These are phyloP conservation scores for Pyricularia grisea DNA, from an alignment of 2,329 filamentous ascomycete species.

Conservation along the genomic window DNA sequence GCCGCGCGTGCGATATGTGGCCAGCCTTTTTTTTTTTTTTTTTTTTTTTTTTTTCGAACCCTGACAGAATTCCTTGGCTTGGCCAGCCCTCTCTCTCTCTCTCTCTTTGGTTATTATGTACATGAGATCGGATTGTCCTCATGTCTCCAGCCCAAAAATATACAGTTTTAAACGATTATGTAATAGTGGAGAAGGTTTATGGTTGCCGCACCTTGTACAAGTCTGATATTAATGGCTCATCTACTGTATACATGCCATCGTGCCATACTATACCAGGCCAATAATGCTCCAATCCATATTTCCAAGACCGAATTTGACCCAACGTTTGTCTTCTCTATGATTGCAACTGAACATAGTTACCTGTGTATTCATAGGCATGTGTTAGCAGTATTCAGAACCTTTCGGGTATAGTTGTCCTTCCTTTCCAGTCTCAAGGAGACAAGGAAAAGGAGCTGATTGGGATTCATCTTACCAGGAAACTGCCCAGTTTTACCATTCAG, in stretches of 20 bases:
- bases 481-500: constrained; percentile 75
- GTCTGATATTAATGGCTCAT: not conserved
- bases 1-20: not conserved
- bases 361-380: constrained; percentile 13
- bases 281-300: not conserved
- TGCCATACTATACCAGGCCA: not conserved
- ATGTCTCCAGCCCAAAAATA: not conserved
- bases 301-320: not conserved
- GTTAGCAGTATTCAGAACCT: not conserved
- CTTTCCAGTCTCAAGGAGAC: not conserved
- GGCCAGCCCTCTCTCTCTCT: not conserved
- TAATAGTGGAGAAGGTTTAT: not conserved
- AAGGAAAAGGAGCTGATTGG: constrained; percentile 5
- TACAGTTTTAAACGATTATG: not conserved
- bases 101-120: not conserved
- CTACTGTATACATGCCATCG: not conserved
- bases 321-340: not conserved
- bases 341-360: constrained; percentile 36
- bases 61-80: not conserved
- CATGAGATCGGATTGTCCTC: not conserved
- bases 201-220: not conserved
- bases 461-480: constrained; percentile 68
- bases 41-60: not conserved
- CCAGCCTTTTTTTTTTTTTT: not conserved
- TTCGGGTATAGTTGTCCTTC: too few species aligned